Evolutionary conservation across 1,284 basidiomycete genomes (phyloP), one percentile per base, ranked within the genome.

Genomic region (Naganishia albida): DNA sequence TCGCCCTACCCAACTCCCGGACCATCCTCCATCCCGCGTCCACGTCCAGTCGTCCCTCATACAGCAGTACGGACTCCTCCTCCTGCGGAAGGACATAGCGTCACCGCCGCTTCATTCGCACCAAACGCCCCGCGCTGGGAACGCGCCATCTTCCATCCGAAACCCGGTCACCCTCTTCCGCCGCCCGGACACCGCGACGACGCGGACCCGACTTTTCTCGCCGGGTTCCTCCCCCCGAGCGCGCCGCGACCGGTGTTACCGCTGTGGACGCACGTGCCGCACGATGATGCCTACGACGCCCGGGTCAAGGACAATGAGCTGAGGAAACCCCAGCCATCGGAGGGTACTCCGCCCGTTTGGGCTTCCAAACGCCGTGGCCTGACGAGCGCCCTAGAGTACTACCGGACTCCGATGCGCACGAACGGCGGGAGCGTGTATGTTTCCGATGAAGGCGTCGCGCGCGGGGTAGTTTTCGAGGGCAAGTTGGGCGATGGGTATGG

Each of bases 391-490:
- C 54, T 69, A 10, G 73, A 74, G 56, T 75, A 75, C 56, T 67
- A 77, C n/a, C 65, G 72, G 10, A 63, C 72, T 40, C 74, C 76
- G 18, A 64, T 62, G 1, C 64, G 59, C 28, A 75, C 72, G 3
- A 54, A 44, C 1, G 78, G 78, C 2, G 76, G 69, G 1, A 72
- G 71, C 53, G 73, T 79, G 28, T 70, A 74, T 26, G 70, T 77
- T 25, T 73, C 72, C 15, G 60, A 57, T 3, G 75, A 73, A 2
- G 64, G 76, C 0, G 53, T 76, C 6, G 78, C 78, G 0, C 66
- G 74, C 28, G 74, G 74, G 8, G 66, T 79, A 8, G 69, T 79
- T 18, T 69, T 79, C 7, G 76, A 78, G 59, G 77, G 77, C 0
- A 28, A 67, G 2, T 54, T 67, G 16, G 65, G 68, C 10, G 70